phyloP scores from a whole-genome alignment of 2,329 filamentous ascomycete genomes.

The Neofusicoccum sp. region DNA sequence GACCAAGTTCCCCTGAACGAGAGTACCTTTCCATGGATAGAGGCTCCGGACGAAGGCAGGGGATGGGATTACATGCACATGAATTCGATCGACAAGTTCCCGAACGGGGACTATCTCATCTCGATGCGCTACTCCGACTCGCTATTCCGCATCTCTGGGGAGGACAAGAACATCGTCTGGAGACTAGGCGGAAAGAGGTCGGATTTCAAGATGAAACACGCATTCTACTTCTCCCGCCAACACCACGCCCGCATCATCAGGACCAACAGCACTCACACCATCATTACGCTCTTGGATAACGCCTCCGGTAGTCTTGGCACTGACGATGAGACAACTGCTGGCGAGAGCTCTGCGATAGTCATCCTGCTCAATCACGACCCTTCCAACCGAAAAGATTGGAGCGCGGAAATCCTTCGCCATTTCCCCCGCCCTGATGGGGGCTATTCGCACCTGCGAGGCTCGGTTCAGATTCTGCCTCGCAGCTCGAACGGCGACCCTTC shows the following conservation, averaged over 20 bases:
- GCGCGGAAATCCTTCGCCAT: slow-evolving; percentile 27
- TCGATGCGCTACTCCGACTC: slow-evolving; percentile 33
- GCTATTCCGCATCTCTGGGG: slow-evolving; percentile 32
- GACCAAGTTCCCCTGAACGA: slow-evolving; percentile 53
- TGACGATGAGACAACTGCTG: slow-evolving; percentile 27
- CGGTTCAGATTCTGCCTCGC: slow-evolving; percentile 44
- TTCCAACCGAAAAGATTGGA: slow-evolving; percentile 12
- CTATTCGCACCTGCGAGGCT: slow-evolving; percentile 56
- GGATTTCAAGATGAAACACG: slow-evolving; percentile 23
- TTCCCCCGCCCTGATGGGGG: slow-evolving; percentile 55
- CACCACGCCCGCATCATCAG: slow-evolving; percentile 31
- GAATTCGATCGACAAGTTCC: slow-evolving; percentile 45
- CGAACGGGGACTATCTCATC: slow-evolving; percentile 32
- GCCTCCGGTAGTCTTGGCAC: slow-evolving; percentile 51
- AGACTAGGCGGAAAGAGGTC: slow-evolving; percentile 36
- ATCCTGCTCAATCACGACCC: slow-evolving; percentile 9
- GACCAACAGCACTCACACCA: slow-evolving; percentile 50
- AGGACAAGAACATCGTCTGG: slow-evolving; percentile 33
- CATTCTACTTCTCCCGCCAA: slow-evolving; percentile 7
- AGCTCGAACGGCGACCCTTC: not conserved
- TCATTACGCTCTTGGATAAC: slow-evolving; percentile 60
- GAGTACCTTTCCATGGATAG: slow-evolving; percentile 11
- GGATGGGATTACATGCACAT: slow-evolving; percentile 44
- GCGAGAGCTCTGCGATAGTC: slow-evolving; percentile 12
- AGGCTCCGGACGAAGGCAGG: not conserved